Percentiles rank a stretch among this genome's conserved stretches.
Conservation (phyloP, 192 early-diverging fungal genomes). For the Coemansia asiatica region DNA sequence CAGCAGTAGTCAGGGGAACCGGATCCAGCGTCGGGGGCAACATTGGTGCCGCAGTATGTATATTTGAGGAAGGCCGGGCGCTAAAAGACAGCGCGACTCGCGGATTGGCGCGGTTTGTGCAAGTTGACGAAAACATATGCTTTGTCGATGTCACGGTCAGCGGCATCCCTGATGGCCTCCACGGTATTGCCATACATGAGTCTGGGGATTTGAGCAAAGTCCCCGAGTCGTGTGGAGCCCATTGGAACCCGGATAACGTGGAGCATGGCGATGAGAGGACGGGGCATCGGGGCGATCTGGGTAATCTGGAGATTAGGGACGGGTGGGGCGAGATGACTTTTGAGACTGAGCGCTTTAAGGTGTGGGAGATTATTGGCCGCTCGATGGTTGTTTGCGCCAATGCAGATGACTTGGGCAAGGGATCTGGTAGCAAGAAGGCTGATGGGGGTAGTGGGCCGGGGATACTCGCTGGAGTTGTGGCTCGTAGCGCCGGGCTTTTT, state of each 20-base stretch:
- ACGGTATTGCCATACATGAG: slow-evolving; percentile 76
- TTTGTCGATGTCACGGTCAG: slow-evolving; percentile 81
- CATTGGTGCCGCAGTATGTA: slow-evolving; percentile 86
- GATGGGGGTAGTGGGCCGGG: slow-evolving; percentile 60
- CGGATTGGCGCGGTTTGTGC: slow-evolving; percentile 81
- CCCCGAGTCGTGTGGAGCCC: slow-evolving; percentile 45
- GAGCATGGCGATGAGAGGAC: slow-evolving; percentile 23
- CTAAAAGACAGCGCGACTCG: slow-evolving; percentile 16
- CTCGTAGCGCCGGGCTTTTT: slow-evolving; percentile 86
- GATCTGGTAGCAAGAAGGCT: slow-evolving; percentile 40
- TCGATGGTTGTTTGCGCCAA: slow-evolving; percentile 71
- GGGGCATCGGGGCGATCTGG: slow-evolving; percentile 63
- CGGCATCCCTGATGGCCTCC: slow-evolving; percentile 62
- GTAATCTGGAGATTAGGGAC: slow-evolving; percentile 65
- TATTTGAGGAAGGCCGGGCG: slow-evolving; percentile 68
- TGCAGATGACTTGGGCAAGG: slow-evolving; percentile 59
- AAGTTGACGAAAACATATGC: slow-evolving; percentile 67
- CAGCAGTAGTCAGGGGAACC: slow-evolving; percentile 76
- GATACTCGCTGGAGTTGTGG: slow-evolving; percentile 79
- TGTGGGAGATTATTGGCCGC: slow-evolving; percentile 89
- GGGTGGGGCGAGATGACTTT: slow-evolving; percentile 76
- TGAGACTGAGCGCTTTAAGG: slow-evolving; percentile 71
- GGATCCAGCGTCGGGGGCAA: slow-evolving; percentile 59
- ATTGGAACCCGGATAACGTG: slow-evolving; percentile 30
- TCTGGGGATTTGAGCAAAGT: slow-evolving; percentile 69